These are phyloP conservation scores for Ustilago sp. DNA, from an alignment of 1,284 basidiomycete genomes.

Conservation along the genomic window DNA sequence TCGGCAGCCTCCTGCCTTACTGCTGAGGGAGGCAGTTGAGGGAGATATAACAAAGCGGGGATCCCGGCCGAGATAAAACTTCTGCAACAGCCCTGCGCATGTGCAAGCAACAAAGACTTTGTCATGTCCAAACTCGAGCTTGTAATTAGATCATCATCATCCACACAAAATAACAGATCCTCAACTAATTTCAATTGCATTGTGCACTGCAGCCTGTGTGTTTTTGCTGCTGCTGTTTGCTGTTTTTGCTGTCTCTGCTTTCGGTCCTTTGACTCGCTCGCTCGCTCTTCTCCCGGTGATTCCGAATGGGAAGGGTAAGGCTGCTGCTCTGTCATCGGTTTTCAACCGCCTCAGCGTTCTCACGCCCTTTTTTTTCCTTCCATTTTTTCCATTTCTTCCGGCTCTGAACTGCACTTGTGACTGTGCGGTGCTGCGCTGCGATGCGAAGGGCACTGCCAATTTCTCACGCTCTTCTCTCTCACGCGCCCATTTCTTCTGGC, in stretches of 20 bases:
- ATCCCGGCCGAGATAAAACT: no score
- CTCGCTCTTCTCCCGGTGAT: not conserved
- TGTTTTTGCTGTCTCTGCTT: not conserved
- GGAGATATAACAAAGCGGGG: no score
- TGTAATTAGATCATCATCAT: no score
- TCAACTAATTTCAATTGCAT: not conserved
- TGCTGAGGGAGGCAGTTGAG: no score
- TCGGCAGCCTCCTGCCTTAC: no score
- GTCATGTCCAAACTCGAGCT: no score
- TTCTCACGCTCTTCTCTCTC: slow-evolving; percentile 5
- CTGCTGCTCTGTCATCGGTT: not conserved
- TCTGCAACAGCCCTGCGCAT: no score
- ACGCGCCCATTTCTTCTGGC: not conserved
- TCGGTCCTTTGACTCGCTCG: not conserved
- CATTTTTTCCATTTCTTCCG: not conserved
- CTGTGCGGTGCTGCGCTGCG: not conserved
- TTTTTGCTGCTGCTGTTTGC: not conserved
- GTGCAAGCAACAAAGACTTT: no score
- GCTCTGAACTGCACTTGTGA: not conserved
- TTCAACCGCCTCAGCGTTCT: slow-evolving; percentile 12
- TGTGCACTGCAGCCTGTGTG: not conserved
- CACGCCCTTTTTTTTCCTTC: not conserved
- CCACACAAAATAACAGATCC: no score
- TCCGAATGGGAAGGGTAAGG: not conserved
- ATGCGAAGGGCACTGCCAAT: not conserved